Evolutionary conservation across 768 basidiomycete species (phyloP), one percentile per base, ranked within the genome.

Genomic region (Lepiota venenata): DNA sequence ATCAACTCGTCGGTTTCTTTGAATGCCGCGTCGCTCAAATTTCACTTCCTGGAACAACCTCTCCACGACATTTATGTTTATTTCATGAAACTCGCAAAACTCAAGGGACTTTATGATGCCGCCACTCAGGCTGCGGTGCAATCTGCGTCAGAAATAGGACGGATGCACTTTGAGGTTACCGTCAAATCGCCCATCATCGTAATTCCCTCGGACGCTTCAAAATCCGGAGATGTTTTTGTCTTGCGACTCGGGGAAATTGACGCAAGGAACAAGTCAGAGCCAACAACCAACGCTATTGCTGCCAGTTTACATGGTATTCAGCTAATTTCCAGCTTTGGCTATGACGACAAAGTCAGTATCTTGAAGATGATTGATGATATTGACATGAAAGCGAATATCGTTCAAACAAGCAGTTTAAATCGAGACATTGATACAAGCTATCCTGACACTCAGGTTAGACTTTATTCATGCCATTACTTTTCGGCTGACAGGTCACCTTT

Each of bases 311-410:
- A 74, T 38, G 93, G 94, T 14, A 86, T 98, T 29, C 89, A 90
- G 61, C 78, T 98, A 25, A 77, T 87, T 12, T 95, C 94, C 16
- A 81, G 77, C 38, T 70, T 89, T 39, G 71, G 79, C 58, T 70
- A 76, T 38, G 74, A 76, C 12, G 78, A 73, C 41, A 62, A 77
- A 56, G 57, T 73, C 11, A 77, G 81, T 15, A 73, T 68, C 1
- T 76, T 98, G 54, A 93, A 91, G 69, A 92, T 99, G 61, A 88
- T 99, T 32, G 92, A 97, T 60, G 90, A 96, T 63, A 93, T 97
- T 44, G 77, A 88, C 55, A 77, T 98, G 55, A 72, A 71, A 3
- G 81, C 88, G 8, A 80, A 87, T 21, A 69, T 94, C 47, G 68
- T 82, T 21, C 92, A 96, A 68, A 77, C 71, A 5, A 74, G 72